Evolutionary conservation across 805 yeast genomes (phyloP).

Genomic region (Tetrapisispora nanseiensis): DNA sequence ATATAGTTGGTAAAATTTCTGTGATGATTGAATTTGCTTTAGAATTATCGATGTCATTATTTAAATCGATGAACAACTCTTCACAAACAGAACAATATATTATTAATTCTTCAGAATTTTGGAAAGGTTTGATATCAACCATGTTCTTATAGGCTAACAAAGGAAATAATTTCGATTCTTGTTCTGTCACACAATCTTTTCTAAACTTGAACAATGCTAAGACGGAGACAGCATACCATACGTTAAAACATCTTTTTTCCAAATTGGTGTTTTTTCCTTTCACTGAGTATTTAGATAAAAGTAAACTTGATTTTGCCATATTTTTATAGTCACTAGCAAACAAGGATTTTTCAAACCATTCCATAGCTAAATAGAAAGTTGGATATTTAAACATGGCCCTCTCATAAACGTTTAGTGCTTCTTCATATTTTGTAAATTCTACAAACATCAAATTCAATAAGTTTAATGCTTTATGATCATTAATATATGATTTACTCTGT

Average conservation of each 20-base stretch:
- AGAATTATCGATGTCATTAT: slow-evolving; percentile 15
- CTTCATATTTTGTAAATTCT: slow-evolving; percentile 30
- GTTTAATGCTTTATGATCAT: slow-evolving; percentile 45
- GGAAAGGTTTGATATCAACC: slow-evolving; percentile 41
- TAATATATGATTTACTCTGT: slow-evolving; percentile 20
- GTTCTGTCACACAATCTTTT: slow-evolving; percentile 29
- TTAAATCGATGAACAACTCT: slow-evolving; percentile 14
- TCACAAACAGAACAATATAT: slow-evolving; percentile 45
- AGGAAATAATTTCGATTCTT: slow-evolving; percentile 46
- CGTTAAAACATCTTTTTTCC: slow-evolving; percentile 27
- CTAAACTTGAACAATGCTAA: slow-evolving; percentile 35
- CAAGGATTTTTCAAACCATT: slow-evolving; percentile 51
- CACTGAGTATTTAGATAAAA: slow-evolving; percentile 20
- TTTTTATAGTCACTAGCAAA: slow-evolving; percentile 39
- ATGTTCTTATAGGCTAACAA: slow-evolving; percentile 51
- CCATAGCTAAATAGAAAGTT: slow-evolving; percentile 35
- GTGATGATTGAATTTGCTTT: slow-evolving; percentile 31
- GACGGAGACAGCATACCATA: slow-evolving; percentile 48
- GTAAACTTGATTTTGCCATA: slow-evolving; percentile 46
- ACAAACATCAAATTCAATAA: slow-evolving; percentile 39
- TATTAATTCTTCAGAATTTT: slow-evolving; percentile 55
- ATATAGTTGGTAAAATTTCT: slow-evolving; percentile 26
- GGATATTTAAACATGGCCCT: slow-evolving; percentile 50
- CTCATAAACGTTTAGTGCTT: slow-evolving; percentile 44
- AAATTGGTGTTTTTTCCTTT: background rate